Conservation (phyloP, 192 early-diverging fungal genomes). For the Linnemannia elongata region DNA sequence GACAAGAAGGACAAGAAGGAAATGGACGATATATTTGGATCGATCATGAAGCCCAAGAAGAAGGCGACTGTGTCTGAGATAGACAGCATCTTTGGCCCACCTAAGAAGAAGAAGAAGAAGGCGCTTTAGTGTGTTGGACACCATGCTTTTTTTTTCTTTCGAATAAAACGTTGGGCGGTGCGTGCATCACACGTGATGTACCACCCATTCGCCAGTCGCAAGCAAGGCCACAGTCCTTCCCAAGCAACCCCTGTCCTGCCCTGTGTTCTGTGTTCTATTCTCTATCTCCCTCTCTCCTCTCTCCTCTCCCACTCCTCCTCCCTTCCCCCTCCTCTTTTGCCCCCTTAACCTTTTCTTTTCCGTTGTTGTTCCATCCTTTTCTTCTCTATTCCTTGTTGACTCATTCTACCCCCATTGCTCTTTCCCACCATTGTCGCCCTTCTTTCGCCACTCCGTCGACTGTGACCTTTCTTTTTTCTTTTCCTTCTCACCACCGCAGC, state of each 20-base stretch:
- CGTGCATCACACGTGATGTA: neutral
- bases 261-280: neutral
- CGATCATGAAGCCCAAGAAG: constrained; percentile 22
- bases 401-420: neutral
- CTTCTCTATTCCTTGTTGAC: neutral
- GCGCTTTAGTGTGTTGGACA: neutral
- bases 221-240: neutral
- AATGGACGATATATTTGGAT: constrained; percentile 46
- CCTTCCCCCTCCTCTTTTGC: neutral
- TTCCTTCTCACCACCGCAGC: neutral
- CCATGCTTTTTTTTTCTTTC: neutral
- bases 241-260: neutral
- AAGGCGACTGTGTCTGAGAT: constrained; percentile 28
- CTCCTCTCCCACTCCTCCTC: neutral
- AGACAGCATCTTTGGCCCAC: constrained; percentile 42
- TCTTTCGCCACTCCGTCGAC: neutral
- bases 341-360: neutral
- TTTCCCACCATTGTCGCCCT: too few species aligned
- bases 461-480: neutral
- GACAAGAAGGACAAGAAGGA: constrained; percentile 17
- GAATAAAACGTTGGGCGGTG: neutral
- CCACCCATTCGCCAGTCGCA: too few species aligned
- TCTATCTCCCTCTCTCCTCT: neutral
- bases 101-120: constrained; percentile 40
- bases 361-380: neutral